A percentile compares a stretch with the other conserved stretches of the same genome.
Evolutionary conservation across 345 rosid species (phyloP).

Genomic region (Clarkia xantiana): DNA sequence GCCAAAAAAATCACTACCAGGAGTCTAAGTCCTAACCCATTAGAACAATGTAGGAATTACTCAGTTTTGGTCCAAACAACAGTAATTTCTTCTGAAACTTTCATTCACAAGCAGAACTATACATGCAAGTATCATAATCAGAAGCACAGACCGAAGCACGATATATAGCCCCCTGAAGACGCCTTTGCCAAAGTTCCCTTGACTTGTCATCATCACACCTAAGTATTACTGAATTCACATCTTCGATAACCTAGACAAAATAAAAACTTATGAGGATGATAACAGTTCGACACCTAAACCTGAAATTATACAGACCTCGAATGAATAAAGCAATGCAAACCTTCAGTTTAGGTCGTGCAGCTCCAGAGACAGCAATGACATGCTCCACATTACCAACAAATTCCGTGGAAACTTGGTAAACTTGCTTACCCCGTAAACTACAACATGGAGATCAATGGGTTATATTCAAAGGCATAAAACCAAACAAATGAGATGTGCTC

Average conservation of each 20-base stretch:
- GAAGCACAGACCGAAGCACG: conserved; percentile 54
- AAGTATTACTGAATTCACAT: conserved; percentile 57
- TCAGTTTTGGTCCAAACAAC: no score
- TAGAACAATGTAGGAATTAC: no score
- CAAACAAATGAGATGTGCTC: not conserved
- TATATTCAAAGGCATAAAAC: not conserved
- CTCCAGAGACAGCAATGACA: conserved; percentile 65
- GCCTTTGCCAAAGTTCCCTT: conserved; percentile 63
- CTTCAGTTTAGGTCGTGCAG: conserved; percentile 45
- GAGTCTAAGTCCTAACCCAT: no score
- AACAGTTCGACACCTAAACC: not conserved
- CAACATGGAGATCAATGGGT: conserved; percentile 2
- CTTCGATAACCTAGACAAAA: conserved; percentile 60
- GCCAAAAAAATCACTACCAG: no score
- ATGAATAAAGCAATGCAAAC: conserved; percentile 13
- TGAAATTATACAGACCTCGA: conserved; percentile 1
- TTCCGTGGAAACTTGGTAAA: conserved; percentile 51
- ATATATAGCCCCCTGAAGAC: conserved; percentile 80
- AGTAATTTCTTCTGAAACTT: no score
- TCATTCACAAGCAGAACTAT: no score
- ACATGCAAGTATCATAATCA: not conserved
- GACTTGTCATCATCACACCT: conserved; percentile 61
- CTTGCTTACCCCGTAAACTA: conserved; percentile 83
- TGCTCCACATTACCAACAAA: conserved; percentile 54
- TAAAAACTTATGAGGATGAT: conserved; percentile 4